These are phyloP conservation scores for Gypsophila paniculata DNA, from an alignment of 179 eudicot species.

Conservation along the genomic window DNA sequence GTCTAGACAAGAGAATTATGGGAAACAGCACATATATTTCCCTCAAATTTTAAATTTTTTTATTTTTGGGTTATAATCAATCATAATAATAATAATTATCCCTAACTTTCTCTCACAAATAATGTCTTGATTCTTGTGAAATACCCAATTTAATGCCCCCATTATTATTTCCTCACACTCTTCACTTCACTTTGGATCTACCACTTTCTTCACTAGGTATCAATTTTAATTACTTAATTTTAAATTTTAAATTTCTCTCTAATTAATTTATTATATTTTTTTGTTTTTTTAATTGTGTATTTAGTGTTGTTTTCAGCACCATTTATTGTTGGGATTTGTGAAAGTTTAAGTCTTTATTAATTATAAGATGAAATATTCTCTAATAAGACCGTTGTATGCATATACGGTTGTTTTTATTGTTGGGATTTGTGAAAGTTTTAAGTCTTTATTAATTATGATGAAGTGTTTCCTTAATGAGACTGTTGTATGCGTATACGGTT, in stretches of 20 bases:
- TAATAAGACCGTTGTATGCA: too few species aligned
- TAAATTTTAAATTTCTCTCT: not conserved
- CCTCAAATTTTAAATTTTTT: not conserved
- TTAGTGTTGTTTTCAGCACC: slow-evolving; percentile 2
- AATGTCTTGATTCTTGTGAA: not conserved
- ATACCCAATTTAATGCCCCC: not conserved
- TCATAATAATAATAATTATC: too few species aligned
- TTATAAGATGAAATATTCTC: too few species aligned
- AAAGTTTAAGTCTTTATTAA: not conserved
- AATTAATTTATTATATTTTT: not conserved
- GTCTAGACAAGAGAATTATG: too few species aligned
- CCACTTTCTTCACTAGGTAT: slow-evolving; percentile 25
- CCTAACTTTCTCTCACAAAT: slow-evolving; percentile 3
- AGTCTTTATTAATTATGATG: too few species aligned
- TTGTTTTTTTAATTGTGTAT: too few species aligned
- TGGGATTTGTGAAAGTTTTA: too few species aligned
- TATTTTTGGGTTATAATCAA: slow-evolving; percentile 20
- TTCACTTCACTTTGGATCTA: slow-evolving; percentile 28
- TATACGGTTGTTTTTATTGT: too few species aligned
- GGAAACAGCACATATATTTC: not conserved
- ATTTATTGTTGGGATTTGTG: slow-evolving; percentile 22
- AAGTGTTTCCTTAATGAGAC: too few species aligned
- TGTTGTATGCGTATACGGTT: too few species aligned
- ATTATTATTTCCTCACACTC: not conserved
- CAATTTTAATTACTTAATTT: too few species aligned